Conservation (phyloP, 2,329 filamentous ascomycete genomes). For the Dothidotthia symphoricarpi region DNA sequence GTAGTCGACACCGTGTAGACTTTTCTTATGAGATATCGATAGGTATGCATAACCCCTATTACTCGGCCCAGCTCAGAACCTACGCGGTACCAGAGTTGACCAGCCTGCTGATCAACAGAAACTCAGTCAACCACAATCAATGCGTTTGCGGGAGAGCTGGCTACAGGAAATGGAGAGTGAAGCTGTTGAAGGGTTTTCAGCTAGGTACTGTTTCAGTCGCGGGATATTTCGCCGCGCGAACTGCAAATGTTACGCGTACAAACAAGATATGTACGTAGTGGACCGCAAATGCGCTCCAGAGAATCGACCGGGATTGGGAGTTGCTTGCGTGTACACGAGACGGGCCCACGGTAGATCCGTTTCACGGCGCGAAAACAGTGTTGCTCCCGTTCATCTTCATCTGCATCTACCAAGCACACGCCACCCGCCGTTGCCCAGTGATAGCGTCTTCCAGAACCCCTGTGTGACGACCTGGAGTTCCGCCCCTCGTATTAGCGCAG, state of each 20-base stretch:
- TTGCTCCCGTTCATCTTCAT: constrained; percentile 19
- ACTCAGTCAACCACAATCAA: constrained; percentile 11
- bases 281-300: too few relatives aligned
- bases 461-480: constrained; percentile 22
- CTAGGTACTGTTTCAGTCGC: constrained; percentile 8
- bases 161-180: constrained; percentile 5
- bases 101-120: too few relatives aligned
- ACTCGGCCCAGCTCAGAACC: constrained; percentile 8
- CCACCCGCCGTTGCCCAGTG: constrained; percentile 17
- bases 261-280: too few relatives aligned
- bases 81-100: too few relatives aligned
- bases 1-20: constrained; percentile 9
- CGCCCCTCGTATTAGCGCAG: constrained; percentile 32
- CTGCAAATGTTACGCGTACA: constrained; percentile 1
- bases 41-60: constrained; percentile 23
- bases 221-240: constrained; percentile 8
- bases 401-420: constrained; percentile 10
- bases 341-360: constrained; percentile 31
- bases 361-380: constrained; percentile 29
- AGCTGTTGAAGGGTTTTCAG: constrained; percentile 1
- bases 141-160: constrained; percentile 6
- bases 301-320: constrained; percentile 5
- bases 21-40: constrained; percentile 11
- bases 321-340: constrained; percentile 35
- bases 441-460: constrained; percentile 9